Evolutionary conservation across 2,329 filamentous ascomycete species (phyloP).

Genomic region (Lasiodiplodia gonubiensis): DNA sequence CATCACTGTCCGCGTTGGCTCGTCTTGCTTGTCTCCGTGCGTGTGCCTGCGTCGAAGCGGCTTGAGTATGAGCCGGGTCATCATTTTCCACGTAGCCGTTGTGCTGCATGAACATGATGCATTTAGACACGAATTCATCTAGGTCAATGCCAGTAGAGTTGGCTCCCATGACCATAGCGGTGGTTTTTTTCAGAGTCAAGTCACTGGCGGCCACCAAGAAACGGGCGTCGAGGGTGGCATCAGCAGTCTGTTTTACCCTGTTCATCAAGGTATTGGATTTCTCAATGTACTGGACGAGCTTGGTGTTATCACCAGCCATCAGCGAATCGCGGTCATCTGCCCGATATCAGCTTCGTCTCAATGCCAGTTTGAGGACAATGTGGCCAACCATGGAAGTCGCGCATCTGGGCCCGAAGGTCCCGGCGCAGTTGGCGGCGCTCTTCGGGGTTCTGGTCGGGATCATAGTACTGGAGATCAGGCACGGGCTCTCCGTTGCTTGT

Average conservation of each 20-base stretch:
- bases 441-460: slow-evolving; percentile 80
- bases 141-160: slow-evolving; percentile 78
- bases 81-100: slow-evolving; percentile 58
- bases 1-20: slow-evolving; percentile 59
- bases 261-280: slow-evolving; percentile 69
- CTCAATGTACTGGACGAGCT: slow-evolving; percentile 69
- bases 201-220: slow-evolving; percentile 82
- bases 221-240: slow-evolving; percentile 90
- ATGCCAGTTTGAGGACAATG: not conserved
- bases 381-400: slow-evolving; percentile 62
- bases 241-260: slow-evolving; percentile 82
- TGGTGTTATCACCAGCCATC: slow-evolving; percentile 67
- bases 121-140: slow-evolving; percentile 90
- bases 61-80: slow-evolving; percentile 55
- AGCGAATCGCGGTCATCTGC: slow-evolving; percentile 74
- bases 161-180: slow-evolving; percentile 75
- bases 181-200: slow-evolving; percentile 77
- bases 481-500: slow-evolving; percentile 27
- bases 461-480: slow-evolving; percentile 60
- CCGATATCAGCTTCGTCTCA: slow-evolving; percentile 37
- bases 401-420: slow-evolving; percentile 69
- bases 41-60: slow-evolving; percentile 58
- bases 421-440: slow-evolving; percentile 74
- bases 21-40: slow-evolving; percentile 53
- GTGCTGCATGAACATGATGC: slow-evolving; percentile 80